These are phyloP conservation scores for Zygotorulaspora chibaensis DNA, from an alignment of 805 yeast species.

Conservation along the genomic window DNA sequence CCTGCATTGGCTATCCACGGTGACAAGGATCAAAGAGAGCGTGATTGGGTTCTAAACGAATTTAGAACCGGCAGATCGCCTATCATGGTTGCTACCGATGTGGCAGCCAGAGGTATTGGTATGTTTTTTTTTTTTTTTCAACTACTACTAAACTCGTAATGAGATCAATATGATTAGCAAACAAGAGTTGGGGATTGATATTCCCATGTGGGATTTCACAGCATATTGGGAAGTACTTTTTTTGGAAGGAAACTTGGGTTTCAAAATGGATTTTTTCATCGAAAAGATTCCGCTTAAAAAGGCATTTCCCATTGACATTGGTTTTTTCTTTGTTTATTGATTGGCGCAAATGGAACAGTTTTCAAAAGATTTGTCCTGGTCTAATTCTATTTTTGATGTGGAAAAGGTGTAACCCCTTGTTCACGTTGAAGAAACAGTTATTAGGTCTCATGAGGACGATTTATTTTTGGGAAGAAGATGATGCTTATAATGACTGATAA, in stretches of 20 bases:
- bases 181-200: conserved; percentile 14
- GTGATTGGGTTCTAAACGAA: conserved; percentile 97
- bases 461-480: conserved; percentile 1
- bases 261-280: too few relatives aligned
- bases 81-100: conserved; percentile 98
- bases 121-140: conserved; percentile 44
- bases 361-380: background rate
- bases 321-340: conserved; percentile 5
- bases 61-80: conserved; percentile 91
- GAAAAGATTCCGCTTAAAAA: background rate
- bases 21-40: conserved; percentile 94
- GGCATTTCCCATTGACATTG: background rate
- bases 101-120: conserved; percentile 99
- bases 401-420: background rate
- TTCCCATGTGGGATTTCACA: conserved; percentile 7
- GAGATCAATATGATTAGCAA: conserved; percentile 8
- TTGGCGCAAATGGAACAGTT: conserved; percentile 8
- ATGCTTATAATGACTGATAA: background rate
- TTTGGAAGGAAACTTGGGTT: background rate
- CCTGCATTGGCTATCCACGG: conserved; percentile 99
- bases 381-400: background rate
- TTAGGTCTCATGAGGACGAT: background rate
- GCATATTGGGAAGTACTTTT: conserved; percentile 6
- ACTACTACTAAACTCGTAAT: conserved; percentile 10
- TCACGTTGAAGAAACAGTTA: background rate